These are phyloP conservation scores for Westerdykella sp. DNA, from an alignment of 2,329 filamentous ascomycete genomes.

Conservation along the genomic window DNA sequence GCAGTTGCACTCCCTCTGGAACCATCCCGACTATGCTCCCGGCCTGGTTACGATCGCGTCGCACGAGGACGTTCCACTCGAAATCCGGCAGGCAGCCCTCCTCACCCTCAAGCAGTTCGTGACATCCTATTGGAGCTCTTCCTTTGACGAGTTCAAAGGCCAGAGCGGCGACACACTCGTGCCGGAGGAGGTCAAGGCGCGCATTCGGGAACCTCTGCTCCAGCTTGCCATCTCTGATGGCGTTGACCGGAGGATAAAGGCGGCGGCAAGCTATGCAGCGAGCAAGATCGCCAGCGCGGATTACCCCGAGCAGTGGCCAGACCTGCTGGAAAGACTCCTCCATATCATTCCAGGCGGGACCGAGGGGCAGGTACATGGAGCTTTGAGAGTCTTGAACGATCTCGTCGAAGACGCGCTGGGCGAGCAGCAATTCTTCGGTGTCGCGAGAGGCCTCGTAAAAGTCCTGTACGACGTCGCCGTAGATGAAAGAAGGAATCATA, in stretches of 20 bases:
- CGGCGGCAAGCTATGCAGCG: constrained; percentile 79
- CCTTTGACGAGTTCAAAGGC: constrained; percentile 64
- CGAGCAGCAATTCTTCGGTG: constrained; percentile 89
- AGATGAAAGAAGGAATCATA: constrained; percentile 65
- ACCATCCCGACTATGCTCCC: constrained; percentile 65
- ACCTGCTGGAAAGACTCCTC: constrained; percentile 73
- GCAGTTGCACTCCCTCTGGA: constrained; percentile 66
- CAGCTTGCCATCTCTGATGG: constrained; percentile 69
- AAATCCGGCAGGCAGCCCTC: constrained; percentile 77
- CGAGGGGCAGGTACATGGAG: constrained; percentile 79
- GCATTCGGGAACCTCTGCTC: constrained; percentile 67
- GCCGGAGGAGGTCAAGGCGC: constrained; percentile 64
- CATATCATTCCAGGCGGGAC: constrained; percentile 67
- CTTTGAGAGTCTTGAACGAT: constrained; percentile 79
- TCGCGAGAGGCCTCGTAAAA: constrained; percentile 78
- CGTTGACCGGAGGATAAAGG: constrained; percentile 77
- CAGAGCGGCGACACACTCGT: constrained; percentile 54
- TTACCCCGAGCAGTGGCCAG: constrained; percentile 94
- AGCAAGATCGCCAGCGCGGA: constrained; percentile 92
- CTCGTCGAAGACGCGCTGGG: constrained; percentile 89
- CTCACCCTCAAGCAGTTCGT: constrained; percentile 77
- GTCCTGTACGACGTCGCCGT: constrained; percentile 77
- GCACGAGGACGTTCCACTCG: constrained; percentile 64
- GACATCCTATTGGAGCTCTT: constrained; percentile 73
- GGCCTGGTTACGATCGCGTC: constrained; percentile 75